Evolutionary conservation across 2,329 filamentous ascomycete genomes (phyloP).

Genomic region (Zymoseptoria passerinii): DNA sequence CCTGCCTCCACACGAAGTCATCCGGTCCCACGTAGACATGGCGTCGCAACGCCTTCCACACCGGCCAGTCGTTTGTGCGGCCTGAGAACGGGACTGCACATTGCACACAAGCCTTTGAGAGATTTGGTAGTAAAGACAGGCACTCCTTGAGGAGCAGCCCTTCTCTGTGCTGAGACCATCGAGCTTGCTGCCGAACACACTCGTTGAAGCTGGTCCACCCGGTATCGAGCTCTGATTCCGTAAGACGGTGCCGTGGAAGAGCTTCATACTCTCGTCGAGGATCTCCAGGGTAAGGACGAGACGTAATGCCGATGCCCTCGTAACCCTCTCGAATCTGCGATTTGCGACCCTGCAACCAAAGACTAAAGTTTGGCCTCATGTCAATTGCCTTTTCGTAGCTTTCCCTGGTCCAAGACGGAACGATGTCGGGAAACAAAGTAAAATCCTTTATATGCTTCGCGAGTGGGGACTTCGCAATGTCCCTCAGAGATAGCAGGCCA

Average conservation of each 20-base stretch:
- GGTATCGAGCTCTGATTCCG: constrained; percentile 7
- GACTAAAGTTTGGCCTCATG: constrained; percentile 5
- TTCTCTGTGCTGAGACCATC: constrained; percentile 11
- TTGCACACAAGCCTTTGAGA: constrained; percentile 10
- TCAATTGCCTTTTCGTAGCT: constrained; percentile 7
- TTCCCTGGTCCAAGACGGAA: constrained; percentile 14
- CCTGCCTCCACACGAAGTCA: constrained; percentile 8
- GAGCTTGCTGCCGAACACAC: constrained; percentile 2
- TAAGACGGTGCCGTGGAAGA: constrained; percentile 12
- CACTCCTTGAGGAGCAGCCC: constrained; percentile 12
- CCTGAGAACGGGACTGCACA: constrained; percentile 9
- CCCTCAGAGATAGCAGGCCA: constrained; percentile 14
- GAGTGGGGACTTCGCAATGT: constrained; percentile 15
- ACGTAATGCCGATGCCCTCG: background rate
- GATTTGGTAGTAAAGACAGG: constrained; percentile 16
- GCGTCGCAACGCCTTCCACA: constrained; percentile 12
- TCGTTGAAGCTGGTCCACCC: constrained; percentile 7
- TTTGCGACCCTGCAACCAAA: constrained; percentile 2
- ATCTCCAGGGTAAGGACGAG: background rate
- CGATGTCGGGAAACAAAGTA: constrained; percentile 22
- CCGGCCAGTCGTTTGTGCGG: constrained; percentile 9
- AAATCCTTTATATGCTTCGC: constrained; percentile 21
- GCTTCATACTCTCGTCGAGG: constrained; percentile 9
- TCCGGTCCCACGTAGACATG: constrained; percentile 13
- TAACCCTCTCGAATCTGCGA: background rate